phyloP scores from a whole-genome alignment of 2,329 filamentous ascomycete species.

The Erysiphe pulchra region DNA sequence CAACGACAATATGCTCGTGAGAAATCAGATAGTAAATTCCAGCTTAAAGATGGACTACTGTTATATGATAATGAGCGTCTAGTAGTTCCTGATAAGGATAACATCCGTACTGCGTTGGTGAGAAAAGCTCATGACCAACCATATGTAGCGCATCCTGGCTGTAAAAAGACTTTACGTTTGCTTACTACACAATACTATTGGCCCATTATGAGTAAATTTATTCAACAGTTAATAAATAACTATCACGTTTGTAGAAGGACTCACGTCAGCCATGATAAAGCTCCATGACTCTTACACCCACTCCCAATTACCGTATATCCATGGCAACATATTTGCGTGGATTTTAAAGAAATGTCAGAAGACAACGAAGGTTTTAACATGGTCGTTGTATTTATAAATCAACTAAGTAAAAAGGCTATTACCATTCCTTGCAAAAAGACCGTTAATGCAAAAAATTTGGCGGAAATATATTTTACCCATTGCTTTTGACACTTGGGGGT shows the following conservation, averaged over 20 bases:
- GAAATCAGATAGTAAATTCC: no score
- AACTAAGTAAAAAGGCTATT: no score
- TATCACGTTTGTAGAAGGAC: neutral
- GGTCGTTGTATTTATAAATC: no score
- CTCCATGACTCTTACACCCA: conserved; percentile 1
- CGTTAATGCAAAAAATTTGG: conserved; percentile 1
- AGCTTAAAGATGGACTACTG: no score
- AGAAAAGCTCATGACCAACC: neutral
- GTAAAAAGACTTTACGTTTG: neutral
- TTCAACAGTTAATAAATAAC: neutral
- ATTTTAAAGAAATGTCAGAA: conserved; percentile 1
- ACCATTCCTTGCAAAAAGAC: no score
- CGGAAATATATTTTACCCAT: conserved; percentile 1
- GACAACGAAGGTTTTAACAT: no score
- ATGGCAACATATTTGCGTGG: conserved; percentile 1
- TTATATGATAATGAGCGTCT: no score
- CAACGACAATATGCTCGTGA: no score
- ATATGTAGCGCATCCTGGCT: neutral
- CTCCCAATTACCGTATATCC: neutral
- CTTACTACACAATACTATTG: neutral
- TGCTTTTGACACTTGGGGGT: neutral
- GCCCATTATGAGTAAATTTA: neutral
- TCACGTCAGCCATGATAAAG: neutral
- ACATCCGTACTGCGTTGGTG: conserved; percentile 1
- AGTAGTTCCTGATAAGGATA: no score